Conservation (phyloP, 202 grass and related monocot species). For the Carex sylvatica region DNA sequence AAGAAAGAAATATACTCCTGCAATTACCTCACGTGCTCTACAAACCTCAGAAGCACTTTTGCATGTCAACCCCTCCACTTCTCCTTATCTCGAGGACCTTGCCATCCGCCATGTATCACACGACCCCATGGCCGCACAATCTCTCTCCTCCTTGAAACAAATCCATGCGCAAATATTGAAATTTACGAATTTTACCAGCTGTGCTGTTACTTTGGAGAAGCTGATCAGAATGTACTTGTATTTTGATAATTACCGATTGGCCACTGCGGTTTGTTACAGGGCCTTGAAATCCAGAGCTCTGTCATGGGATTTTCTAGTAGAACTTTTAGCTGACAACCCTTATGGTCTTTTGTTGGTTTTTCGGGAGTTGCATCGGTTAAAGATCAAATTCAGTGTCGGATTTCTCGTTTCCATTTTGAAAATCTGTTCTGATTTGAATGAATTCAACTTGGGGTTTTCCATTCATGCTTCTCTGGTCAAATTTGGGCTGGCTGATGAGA, state of each 20-base stretch:
- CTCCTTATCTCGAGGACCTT: not conserved
- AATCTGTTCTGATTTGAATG: slow-evolving; percentile 38
- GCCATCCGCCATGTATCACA: not conserved
- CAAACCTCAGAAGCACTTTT: slow-evolving; percentile 6
- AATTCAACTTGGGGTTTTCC: slow-evolving; percentile 42
- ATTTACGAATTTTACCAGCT: not conserved
- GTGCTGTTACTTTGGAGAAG: not conserved
- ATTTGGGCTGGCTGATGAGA: slow-evolving; percentile 39
- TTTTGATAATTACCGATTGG: slow-evolving; percentile 30
- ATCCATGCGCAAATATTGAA: slow-evolving; percentile 28
- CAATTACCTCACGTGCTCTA: slow-evolving; percentile 13
- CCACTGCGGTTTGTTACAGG: slow-evolving; percentile 27
- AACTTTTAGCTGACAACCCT: slow-evolving; percentile 1
- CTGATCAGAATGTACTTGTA: slow-evolving; percentile 35
- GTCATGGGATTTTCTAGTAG: slow-evolving; percentile 24
- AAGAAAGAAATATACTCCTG: slow-evolving; percentile 6
- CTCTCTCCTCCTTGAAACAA: slow-evolving; percentile 35
- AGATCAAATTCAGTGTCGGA: slow-evolving; percentile 20
- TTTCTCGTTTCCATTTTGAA: slow-evolving; percentile 43
- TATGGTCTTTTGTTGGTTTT: slow-evolving; percentile 5
- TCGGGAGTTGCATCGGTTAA: slow-evolving; percentile 34
- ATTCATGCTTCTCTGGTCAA: slow-evolving; percentile 54
- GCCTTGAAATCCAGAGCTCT: slow-evolving; percentile 21
- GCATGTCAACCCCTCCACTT: slow-evolving; percentile 12
- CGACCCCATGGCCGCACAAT: slow-evolving; percentile 6